phyloP scores from a whole-genome alignment of 768 basidiomycete genomes.

The Chalciporus sphaerocephalus region DNA sequence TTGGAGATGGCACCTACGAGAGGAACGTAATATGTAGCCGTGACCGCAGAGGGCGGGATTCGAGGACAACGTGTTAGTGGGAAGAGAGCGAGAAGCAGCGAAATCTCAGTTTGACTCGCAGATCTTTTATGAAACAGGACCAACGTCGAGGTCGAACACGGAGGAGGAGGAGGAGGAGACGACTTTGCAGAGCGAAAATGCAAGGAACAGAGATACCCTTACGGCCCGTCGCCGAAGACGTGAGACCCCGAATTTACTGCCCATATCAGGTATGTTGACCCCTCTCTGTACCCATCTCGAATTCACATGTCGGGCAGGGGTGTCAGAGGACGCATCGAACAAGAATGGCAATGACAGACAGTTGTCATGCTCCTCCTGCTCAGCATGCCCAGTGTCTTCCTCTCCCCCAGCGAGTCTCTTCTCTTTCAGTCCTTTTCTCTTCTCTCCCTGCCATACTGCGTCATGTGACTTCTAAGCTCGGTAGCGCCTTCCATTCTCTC shows the following conservation, averaged over 20 bases:
- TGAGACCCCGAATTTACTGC: slow-evolving; percentile 10
- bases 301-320: slow-evolving; percentile 25
- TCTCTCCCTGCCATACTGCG: slow-evolving; percentile 3
- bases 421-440: background rate
- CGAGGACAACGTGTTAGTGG: background rate
- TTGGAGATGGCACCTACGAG: background rate
- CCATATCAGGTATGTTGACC: slow-evolving; percentile 12
- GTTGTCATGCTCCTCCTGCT: slow-evolving; percentile 11
- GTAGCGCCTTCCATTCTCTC: slow-evolving; percentile 14
- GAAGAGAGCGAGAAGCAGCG: background rate
- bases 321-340: slow-evolving; percentile 18
- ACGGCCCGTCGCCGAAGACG: slow-evolving; percentile 11
- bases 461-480: slow-evolving; percentile 7
- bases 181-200: slow-evolving; percentile 4
- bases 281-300: slow-evolving; percentile 3
- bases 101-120: background rate
- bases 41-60: background rate
- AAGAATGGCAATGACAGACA: background rate
- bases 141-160: background rate
- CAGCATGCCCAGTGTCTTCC: background rate
- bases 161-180: background rate
- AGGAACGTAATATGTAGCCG: slow-evolving; percentile 5
- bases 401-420: background rate
- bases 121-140: slow-evolving; percentile 14
- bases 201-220: slow-evolving; percentile 11